These are phyloP conservation scores for Fusarium euwallaceae DNA, from an alignment of 2,329 filamentous ascomycete species.

Conservation along the genomic window DNA sequence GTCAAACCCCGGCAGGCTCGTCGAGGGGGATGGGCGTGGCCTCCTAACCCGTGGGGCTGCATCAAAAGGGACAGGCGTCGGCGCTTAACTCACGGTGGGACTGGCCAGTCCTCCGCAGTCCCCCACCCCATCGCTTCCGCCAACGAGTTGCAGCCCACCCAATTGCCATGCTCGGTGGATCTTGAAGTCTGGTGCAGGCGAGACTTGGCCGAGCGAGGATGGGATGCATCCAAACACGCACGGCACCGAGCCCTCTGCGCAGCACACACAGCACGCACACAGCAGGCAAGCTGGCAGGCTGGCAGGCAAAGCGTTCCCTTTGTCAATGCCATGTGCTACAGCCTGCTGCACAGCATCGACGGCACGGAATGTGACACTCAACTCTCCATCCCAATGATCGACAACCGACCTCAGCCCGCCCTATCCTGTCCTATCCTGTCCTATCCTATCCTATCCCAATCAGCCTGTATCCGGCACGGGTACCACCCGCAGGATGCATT, in stretches of 20 bases:
- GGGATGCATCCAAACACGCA: neutral
- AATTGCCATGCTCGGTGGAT: constrained; percentile 23
- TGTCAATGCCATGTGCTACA: constrained; percentile 35
- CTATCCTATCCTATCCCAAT: constrained; percentile 16
- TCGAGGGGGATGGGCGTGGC: constrained; percentile 42
- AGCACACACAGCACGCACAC: neutral
- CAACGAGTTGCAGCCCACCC: constrained; percentile 53
- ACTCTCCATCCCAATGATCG: constrained; percentile 34
- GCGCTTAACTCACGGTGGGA: constrained; percentile 66
- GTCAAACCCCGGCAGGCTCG: constrained; percentile 32
- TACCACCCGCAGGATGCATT: constrained; percentile 12
- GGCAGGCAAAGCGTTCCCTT: constrained; percentile 10
- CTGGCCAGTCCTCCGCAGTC: constrained; percentile 37
- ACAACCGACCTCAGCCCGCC: constrained; percentile 19
- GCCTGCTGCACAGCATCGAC: constrained; percentile 37
- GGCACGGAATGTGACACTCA: constrained; percentile 43
- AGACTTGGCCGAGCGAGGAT: constrained; percentile 1
- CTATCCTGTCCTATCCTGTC: constrained; percentile 8
- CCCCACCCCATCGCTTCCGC: constrained; percentile 54
- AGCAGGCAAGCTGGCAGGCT: neutral
- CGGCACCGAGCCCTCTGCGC: constrained; percentile 14
- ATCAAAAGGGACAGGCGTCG: constrained; percentile 65
- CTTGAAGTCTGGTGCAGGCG: constrained; percentile 11
- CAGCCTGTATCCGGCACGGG: constrained; percentile 20
- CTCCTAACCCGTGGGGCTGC: constrained; percentile 57